Percentiles rank a stretch among this genome's conserved stretches.
Evolutionary conservation across 2,329 filamentous ascomycete genomes (phyloP).

Genomic region (Incumbomyces delicatus): DNA sequence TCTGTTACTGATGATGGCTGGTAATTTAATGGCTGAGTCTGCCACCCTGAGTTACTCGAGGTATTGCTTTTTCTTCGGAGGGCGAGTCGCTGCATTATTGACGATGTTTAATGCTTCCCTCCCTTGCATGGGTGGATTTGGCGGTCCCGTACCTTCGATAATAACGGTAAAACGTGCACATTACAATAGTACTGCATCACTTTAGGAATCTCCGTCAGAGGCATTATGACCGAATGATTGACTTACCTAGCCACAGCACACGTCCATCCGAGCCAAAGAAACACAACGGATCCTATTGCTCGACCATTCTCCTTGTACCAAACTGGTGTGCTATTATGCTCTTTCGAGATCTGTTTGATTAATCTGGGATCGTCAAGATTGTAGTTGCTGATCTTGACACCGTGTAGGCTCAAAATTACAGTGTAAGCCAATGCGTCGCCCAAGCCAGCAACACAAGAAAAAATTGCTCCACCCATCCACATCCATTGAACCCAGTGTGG

Average conservation of each 20-base stretch:
- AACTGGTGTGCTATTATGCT: conserved; percentile 23
- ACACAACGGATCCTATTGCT: conserved; percentile 42
- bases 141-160: conserved; percentile 1
- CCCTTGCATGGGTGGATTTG: conserved; percentile 1
- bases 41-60: background rate
- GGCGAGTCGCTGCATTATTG: background rate
- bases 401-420: conserved; percentile 37
- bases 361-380: conserved; percentile 19
- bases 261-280: conserved; percentile 44
- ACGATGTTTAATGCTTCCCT: background rate
- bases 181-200: conserved; percentile 1
- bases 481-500: conserved; percentile 39
- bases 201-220: background rate
- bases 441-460: conserved; percentile 39
- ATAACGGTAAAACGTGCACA: conserved; percentile 7
- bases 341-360: conserved; percentile 21
- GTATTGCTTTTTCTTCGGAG: background rate
- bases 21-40: background rate
- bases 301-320: conserved; percentile 42
- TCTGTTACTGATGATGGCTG: background rate
- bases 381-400: conserved; percentile 39
- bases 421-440: conserved; percentile 42
- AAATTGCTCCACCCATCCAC: conserved; percentile 44
- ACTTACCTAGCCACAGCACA: conserved; percentile 32
- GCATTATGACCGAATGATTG: background rate